Evolutionary conservation across 2,329 filamentous ascomycete genomes (phyloP), one percentile per base, ranked within the genome.

Genomic region (Colletotrichum chrysophilum): DNA sequence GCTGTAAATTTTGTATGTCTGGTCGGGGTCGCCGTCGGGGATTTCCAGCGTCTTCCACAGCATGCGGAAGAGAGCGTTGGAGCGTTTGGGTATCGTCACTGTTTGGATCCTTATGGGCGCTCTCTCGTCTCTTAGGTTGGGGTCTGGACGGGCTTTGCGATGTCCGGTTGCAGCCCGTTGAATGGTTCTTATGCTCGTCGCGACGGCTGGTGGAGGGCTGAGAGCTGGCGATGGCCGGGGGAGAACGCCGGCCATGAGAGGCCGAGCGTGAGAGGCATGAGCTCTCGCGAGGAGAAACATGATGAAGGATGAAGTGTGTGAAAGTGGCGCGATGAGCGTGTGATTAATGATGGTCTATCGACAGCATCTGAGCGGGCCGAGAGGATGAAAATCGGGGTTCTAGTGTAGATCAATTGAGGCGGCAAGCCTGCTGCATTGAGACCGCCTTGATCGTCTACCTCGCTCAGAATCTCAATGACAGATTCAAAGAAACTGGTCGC

Each of bases 1-100:
- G 36, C 10, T 56, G 56, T 77, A 76, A 28, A 77, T 73, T 3
- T 43, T 14, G 24, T 77, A 52, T 3, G 61, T 38, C 48, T 65
- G 52, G 7, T 66, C 18, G 4, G 32, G 43, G 52, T 36, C 56
- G 30, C 56, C 61, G 30, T 43, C 36, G n/a, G 32, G 13, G 30
- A 48, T 58, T 13, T 8, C 28, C 4, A 28, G 9, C 43, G 24
- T 9, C 28, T 30, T 58, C 32, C 30, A 16, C 8, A 1, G 6
- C 4, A n/a, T 21, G n/a, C 60, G 30, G 43, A 77, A 77, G 18
- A 65, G 43, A n/a, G 65, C 52, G 16, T 52, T 9, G 2, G 70
- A 14, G 16, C 62, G 67, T 21, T 28, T 28, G 18, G 32, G 16
- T 32, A 64, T 18, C 14, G n/a, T 32, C 14, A 34, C n/a, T 10